Base-by-base conservation (phyloP, 106 monocot species). In the Chionographis japonica region DNA sequence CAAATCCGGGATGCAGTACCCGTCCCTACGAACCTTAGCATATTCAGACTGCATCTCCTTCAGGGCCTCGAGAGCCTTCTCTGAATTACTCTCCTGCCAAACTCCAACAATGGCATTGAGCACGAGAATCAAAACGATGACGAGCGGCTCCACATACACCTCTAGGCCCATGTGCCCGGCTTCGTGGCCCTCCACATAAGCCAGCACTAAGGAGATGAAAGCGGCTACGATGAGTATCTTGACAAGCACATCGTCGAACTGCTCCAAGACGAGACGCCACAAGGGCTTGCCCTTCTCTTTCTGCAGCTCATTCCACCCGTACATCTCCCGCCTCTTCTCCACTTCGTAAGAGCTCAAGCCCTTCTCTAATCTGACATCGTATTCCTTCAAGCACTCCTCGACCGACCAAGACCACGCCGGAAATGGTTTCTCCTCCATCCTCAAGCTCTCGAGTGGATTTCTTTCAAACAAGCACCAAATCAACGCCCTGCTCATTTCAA, bases 51-150 rank as follows among this genome's bases (percentile, higher is more conserved):
- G 85, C 85, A 85, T 77, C 70, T 80, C 77, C 58, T 81, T 85
- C 42, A 85, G 77, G 10, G 85, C 80, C 62, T 85, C 81, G 2
- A 85, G 81, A 50, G 85, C 81, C 53, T 65, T 80, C 63, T 85
- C 85, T 10, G 85, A 80, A 71, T 78, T 85, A 56, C 60, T 85
- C 74, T 85, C 85, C 67, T 85, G 85, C 85, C 85, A 85, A 46
- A 81, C 81, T 40, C 85, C 85, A 9, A 85, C 81, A 35, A 81
- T 18, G 51, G 81, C 85, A 60, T 85, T 85, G 0, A 85, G 80
- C n/a, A 81, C 54, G 1, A 85, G 80, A 63, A 85, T 78, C 42
- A 61, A 50, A 6, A 85, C 46, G 27, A 85, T 85, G 19, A 85
- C 81, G 19, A 81, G 49, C 5, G 80, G 85, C 46, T 85, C 85